Conservation (phyloP, 1,284 basidiomycete species). For the Chondrostereum purpureum region DNA sequence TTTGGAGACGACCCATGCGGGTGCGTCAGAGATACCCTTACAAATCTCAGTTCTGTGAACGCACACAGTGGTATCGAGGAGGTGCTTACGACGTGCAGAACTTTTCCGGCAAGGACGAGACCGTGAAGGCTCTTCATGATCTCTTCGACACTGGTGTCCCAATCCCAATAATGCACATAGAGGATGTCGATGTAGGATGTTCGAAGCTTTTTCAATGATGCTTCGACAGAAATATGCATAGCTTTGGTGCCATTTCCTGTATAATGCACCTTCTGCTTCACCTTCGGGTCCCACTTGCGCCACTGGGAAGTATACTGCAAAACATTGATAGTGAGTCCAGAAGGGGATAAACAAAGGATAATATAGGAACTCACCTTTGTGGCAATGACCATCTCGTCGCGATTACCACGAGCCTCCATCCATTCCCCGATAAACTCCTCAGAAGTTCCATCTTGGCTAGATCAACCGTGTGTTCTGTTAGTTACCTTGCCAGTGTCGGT, state of each 20-base stretch:
- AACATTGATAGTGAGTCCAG: not conserved
- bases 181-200: conserved; percentile 7
- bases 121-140: conserved; percentile 8
- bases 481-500: not conserved
- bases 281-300: not conserved
- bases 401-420: not conserved
- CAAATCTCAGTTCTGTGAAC: not conserved
- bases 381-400: conserved; percentile 3
- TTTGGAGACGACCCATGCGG: not conserved
- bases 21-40: too few relatives aligned
- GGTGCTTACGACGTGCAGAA: conserved; percentile 2
- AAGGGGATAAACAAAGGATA: not conserved
- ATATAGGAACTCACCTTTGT: not conserved
- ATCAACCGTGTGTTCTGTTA: not conserved
- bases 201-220: conserved; percentile 6
- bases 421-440: conserved; percentile 3
- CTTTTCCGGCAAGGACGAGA: not conserved
- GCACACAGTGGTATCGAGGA: not conserved
- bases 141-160: conserved; percentile 11
- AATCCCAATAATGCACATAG: conserved; percentile 16
- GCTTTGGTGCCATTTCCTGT: conserved; percentile 9
- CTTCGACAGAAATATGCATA: conserved; percentile 5
- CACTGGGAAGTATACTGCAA: not conserved
- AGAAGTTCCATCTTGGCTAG: conserved; percentile 1
- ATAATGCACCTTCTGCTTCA: conserved; percentile 2